Conservation (phyloP, 2,329 filamentous ascomycete species). For the Epichloe amarillans region DNA sequence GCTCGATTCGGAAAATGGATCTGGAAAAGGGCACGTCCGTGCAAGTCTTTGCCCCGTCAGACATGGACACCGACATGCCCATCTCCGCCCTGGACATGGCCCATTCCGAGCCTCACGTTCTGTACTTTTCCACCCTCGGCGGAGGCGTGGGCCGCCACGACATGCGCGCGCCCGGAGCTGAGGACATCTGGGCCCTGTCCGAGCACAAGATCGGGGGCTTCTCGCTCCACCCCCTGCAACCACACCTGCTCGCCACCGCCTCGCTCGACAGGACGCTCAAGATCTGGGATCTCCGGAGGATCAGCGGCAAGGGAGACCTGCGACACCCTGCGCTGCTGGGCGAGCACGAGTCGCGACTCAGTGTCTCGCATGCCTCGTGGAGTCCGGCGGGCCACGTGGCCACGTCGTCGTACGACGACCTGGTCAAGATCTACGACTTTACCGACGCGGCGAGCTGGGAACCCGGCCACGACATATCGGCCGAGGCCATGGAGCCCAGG, state of each 20-base stretch:
- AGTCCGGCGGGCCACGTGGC: slow-evolving; percentile 74
- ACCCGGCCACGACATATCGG: slow-evolving; percentile 41
- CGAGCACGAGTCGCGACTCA: slow-evolving; percentile 69
- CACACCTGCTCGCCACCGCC: slow-evolving; percentile 77
- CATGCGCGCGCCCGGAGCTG: slow-evolving; percentile 38
- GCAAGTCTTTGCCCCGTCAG: slow-evolving; percentile 66
- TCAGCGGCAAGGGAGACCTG: slow-evolving; percentile 47
- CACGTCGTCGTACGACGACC: slow-evolving; percentile 90
- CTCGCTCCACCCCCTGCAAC: slow-evolving; percentile 63
- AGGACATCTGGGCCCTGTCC: slow-evolving; percentile 56
- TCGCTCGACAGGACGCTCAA: slow-evolving; percentile 81
- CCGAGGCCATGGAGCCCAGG: slow-evolving; percentile 53
- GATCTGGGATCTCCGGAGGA: slow-evolving; percentile 83
- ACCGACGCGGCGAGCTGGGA: slow-evolving; percentile 46
- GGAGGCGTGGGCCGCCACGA: slow-evolving; percentile 76
- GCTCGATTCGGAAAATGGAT: slow-evolving; percentile 77
- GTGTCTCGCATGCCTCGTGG: slow-evolving; percentile 88
- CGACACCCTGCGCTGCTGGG: slow-evolving; percentile 58
- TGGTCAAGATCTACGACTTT: slow-evolving; percentile 83
- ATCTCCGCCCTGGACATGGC: slow-evolving; percentile 78
- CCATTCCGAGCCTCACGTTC: slow-evolving; percentile 50
- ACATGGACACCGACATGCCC: slow-evolving; percentile 57
- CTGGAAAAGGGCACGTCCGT: slow-evolving; percentile 65
- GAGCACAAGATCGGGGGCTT: slow-evolving; percentile 97
- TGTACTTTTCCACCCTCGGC: slow-evolving; percentile 80